Base-by-base conservation (phyloP, 768 basidiomycete genomes). In the Boletus tylopilopsis region DNA sequence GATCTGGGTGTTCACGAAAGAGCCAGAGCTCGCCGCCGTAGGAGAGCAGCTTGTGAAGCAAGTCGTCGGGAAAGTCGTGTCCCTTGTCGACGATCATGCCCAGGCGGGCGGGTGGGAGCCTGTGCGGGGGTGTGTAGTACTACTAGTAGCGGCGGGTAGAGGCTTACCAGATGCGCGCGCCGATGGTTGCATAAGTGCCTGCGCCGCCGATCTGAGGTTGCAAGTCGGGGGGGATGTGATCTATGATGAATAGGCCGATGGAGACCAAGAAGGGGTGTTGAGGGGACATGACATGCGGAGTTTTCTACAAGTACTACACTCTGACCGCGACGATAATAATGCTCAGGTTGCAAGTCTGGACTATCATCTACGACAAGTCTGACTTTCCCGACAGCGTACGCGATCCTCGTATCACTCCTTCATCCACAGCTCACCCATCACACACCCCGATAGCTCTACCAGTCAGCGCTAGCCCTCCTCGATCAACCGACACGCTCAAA, bases 231-330 rank as follows among this genome's bases (percentile, higher is more conserved):
- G 11, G 33, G n/a, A 16, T 34, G 33, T 16, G 33, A 34, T 96
- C 93, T 58, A 94, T 78, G 60, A 96, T 94, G 72, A 94, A 94
- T 80, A 93, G 82, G 7, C 92, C 93, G 23, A 93, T 72, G n/a
- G 84, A 81, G 18, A 79, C 80, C 40, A 90, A 84, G 34, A 66
- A 55, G 25, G 43, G 32, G 6, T 24, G 40, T 25, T n/a, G 39
- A n/a, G 29, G 13, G 30, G 62, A 24, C 43, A 59, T 54, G n/a
- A n/a, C n/a, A n/a, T n/a, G n/a, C 44, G 58, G 60, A 67, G 62
- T 64, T 51, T 36, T 29, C 6, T 13, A 2, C 6, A 34, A 34
- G 57, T 42, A 49, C 55, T 32, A 22, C n/a, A 51, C 50, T 54
- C 57, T 48, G 40, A 56, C 39, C 35, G 45, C 45, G 33, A 51